phyloP scores from a whole-genome alignment of 306 rosid species.

The Cotoneaster glaucophyllus region DNA sequence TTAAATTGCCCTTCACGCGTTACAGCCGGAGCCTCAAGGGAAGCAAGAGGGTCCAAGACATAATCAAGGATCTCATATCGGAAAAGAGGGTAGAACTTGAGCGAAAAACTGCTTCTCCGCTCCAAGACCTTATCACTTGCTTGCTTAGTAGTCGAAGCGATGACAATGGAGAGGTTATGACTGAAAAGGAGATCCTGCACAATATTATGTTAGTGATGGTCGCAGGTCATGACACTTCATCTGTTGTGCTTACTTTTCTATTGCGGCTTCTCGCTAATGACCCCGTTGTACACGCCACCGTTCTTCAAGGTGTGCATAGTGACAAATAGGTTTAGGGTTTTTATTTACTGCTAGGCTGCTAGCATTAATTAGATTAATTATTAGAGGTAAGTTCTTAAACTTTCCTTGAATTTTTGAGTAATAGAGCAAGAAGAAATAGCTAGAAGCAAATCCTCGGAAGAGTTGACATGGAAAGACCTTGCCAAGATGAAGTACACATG shows the following conservation, averaged over 20 bases:
- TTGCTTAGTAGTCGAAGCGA: constrained; percentile 43
- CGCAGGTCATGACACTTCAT: constrained; percentile 69
- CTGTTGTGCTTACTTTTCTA: constrained; percentile 54
- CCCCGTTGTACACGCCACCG: constrained; percentile 40
- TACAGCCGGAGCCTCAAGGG: constrained; percentile 52
- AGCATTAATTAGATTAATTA: too few relatives aligned
- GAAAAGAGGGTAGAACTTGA: constrained; percentile 39
- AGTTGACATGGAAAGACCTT: constrained; percentile 69
- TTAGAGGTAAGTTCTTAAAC: neutral
- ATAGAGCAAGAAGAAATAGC: constrained; percentile 72
- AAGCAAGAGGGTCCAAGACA: constrained; percentile 41
- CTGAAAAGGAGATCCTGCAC: constrained; percentile 59
- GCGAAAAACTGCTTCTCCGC: constrained; percentile 28
- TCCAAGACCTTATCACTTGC: constrained; percentile 56
- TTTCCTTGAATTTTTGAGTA: constrained; percentile 4
- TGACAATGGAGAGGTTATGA: constrained; percentile 29
- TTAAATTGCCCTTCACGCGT: constrained; percentile 63
- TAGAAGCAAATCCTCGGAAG: constrained; percentile 42
- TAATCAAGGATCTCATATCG: constrained; percentile 34
- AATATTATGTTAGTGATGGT: constrained; percentile 55
- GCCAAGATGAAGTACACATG: constrained; percentile 82
- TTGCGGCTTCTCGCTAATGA: constrained; percentile 43
- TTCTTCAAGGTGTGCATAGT: constrained; percentile 54
- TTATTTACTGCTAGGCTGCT: too few relatives aligned
- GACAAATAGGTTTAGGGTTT: too few relatives aligned